Evolutionary conservation across 2,329 filamentous ascomycete species (phyloP), one percentile per base, ranked within the genome.

Genomic region (Pseudogymnoascus pannorum): DNA sequence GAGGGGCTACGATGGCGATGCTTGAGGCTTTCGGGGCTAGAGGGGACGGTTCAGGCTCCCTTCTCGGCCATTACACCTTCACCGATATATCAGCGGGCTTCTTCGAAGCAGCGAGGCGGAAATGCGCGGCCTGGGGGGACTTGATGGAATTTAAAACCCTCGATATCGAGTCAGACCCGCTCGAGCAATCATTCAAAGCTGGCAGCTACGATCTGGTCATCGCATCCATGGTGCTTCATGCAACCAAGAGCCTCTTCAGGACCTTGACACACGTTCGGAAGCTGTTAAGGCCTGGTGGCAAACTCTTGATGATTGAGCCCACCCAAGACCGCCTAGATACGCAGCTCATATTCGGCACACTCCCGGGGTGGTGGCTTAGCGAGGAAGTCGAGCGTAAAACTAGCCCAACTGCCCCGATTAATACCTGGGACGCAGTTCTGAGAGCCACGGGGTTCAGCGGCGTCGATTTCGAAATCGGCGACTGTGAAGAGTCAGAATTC

Each of bases 351-450:
- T 70, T 74, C 6, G 72, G 72, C 2, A 60, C 66, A 3, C 61
- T 77, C 2, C 67, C 72, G 6, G 74, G 73, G 0, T 77, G 73
- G 74, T 75, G 72, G 73, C 35, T 36, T 14, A 36, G 35, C 35
- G 35, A 36, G 16, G 35, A 36, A 6, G 14, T 1, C 4, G 35
- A 36, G 35, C 4, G 35, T 5, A 16, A 5, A 6, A 5, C 35
- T 4, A 36, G 35, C 35, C 35, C 35, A 16, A 5, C 35, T 6
- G 9, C 14, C 14, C 11, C 14, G n/a, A 14, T 16, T 14, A 14
- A 14, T 6, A 3, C 16, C 2, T 36, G 35, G 35, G 14, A 36
- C 14, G 14, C 14, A 36, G 35, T 36, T 14, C 7, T 36, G 14
- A 36, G 16, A 6, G 35, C 5, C 35, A 6, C 35, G 5, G 35